A percentile compares a stretch with the other conserved stretches of the same genome.
phyloP scores from a whole-genome alignment of 1,139 yeast genomes.

The Debaryomycetaceae sp. region DNA sequence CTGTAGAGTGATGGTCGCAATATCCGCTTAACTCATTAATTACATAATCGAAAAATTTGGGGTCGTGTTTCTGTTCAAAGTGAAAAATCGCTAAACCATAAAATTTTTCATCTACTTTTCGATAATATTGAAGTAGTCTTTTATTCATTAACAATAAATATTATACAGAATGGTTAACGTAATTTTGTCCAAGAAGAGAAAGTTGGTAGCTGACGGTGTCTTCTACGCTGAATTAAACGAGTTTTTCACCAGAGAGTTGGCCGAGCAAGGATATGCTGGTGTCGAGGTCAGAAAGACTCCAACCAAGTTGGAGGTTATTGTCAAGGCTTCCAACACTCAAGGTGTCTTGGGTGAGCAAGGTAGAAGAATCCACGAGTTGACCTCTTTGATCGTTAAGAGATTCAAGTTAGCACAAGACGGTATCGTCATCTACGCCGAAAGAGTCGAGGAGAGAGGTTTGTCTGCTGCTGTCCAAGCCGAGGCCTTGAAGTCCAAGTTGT shows the following conservation, averaged over 20 bases:
- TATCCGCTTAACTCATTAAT: not conserved
- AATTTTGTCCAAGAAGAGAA: constrained; percentile 80
- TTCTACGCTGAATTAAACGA: constrained; percentile 99
- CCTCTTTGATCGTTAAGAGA: constrained; percentile 97
- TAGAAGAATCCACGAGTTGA: constrained; percentile 99
- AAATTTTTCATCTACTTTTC: constrained; percentile 10
- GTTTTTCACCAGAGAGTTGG: constrained; percentile 99
- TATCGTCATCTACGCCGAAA: constrained; percentile 95
- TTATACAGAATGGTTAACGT: constrained; percentile 36
- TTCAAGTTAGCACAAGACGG: constrained; percentile 95
- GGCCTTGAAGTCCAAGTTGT: constrained; percentile 96
- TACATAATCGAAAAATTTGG: constrained; percentile 1
- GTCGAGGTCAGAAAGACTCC: constrained; percentile 99
- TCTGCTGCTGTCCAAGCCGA: constrained; percentile 99
- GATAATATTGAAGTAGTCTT: constrained; percentile 6
- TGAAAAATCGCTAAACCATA: constrained; percentile 6
- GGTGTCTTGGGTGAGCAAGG: constrained; percentile 99
- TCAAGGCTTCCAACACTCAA: constrained; percentile 99
- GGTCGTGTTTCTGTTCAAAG: constrained; percentile 9
- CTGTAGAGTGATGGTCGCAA: not conserved
- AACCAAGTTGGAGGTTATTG: constrained; percentile 95
- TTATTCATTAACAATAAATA: constrained; percentile 6
- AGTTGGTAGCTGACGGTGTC: constrained; percentile 99
- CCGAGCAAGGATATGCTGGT: constrained; percentile 99
- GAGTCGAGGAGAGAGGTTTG: constrained; percentile 99